Evolutionary conservation across 352 stramenopile genomes (phyloP), one percentile per base, ranked within the genome.

Genomic region (Phytophthora pisi): DNA sequence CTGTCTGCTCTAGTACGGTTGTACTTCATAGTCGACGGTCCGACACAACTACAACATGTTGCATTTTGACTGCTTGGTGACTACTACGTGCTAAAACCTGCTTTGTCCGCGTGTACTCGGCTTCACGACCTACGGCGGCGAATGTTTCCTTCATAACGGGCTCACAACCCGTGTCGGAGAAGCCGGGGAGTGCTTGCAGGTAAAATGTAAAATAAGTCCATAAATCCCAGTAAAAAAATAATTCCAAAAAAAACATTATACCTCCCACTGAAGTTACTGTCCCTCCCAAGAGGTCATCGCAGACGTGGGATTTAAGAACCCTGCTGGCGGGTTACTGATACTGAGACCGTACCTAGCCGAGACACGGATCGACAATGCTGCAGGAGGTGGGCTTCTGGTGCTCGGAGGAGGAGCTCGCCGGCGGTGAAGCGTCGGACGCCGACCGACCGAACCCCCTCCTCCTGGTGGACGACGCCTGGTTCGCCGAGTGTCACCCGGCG

Each of bases 391-490:
- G 82, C 9, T 90, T 89, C 56, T 90, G 82, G 82, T 77, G 69
- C 40, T 64, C 54, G 18, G 15, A 68, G 28, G 51, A 59, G n/a
- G 68, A 61, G 1, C 20, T 63, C 4, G 42, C 28, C 26, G 8
- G 51, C 28, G 28, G 6, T 3, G 34, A 56, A n/a, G 11, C 30
- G 1, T 28, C 57, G 16, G 64, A 70, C n/a, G 53, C 34, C 15
- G 57, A 74, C 28, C 78, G 77, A 1, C 82, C 77, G 4, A 78
- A 89, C 60, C 86, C 86, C 31, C 64, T 57, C 31, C 16, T 24
- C 20, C 70, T 93, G 18, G 79, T 92, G 8, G 82, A 93, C 49
- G 53, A 82, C 38, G 16, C 40, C 4, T 93, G 86, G 86, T 78
- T 79, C 46, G 18, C 57, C 11, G 59, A 61, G n/a, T 64, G 52